phyloP scores from a whole-genome alignment of 441 rosid genomes.

The Arabidopsis lyrata region DNA sequence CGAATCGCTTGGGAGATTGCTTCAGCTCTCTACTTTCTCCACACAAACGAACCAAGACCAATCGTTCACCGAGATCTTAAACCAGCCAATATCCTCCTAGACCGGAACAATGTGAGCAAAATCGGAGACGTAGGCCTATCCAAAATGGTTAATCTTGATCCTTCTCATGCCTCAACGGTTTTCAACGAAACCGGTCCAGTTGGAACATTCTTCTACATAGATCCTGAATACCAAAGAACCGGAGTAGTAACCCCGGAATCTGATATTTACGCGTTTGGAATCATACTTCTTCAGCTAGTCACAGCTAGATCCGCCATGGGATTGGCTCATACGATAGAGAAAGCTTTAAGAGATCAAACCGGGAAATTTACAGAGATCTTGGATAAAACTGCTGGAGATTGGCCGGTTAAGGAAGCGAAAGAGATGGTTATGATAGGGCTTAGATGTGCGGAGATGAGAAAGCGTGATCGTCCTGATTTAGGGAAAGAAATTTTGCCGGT shows the following conservation, averaged over 20 bases:
- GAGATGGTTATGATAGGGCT: constrained; percentile 76
- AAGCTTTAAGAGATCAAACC: constrained; percentile 62
- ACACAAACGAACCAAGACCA: constrained; percentile 74
- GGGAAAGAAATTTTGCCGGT: constrained; percentile 70
- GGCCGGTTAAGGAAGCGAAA: constrained; percentile 79
- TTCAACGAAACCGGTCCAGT: constrained; percentile 75
- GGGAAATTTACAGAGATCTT: constrained; percentile 55
- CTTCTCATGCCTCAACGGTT: constrained; percentile 50
- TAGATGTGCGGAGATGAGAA: constrained; percentile 76
- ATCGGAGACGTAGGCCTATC: constrained; percentile 95
- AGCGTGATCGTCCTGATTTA: constrained; percentile 81
- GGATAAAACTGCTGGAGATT: constrained; percentile 77
- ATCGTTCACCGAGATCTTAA: constrained; percentile 92
- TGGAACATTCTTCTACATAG: constrained; percentile 88
- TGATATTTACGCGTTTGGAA: constrained; percentile 86
- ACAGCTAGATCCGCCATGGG: constrained; percentile 86
- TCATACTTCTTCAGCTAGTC: constrained; percentile 78
- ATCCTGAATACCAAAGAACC: constrained; percentile 90
- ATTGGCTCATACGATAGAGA: constrained; percentile 70
- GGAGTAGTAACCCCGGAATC: constrained; percentile 82
- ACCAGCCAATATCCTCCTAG: constrained; percentile 92
- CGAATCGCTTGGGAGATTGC: constrained; percentile 94
- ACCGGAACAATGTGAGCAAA: constrained; percentile 81
- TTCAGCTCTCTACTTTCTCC: constrained; percentile 83
- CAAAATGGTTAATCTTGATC: constrained; percentile 60